A percentile compares a stretch with the other conserved stretches of the same genome.
Conservation (phyloP, 805 yeast genomes). For the Yamadazyma akitaensis region DNA sequence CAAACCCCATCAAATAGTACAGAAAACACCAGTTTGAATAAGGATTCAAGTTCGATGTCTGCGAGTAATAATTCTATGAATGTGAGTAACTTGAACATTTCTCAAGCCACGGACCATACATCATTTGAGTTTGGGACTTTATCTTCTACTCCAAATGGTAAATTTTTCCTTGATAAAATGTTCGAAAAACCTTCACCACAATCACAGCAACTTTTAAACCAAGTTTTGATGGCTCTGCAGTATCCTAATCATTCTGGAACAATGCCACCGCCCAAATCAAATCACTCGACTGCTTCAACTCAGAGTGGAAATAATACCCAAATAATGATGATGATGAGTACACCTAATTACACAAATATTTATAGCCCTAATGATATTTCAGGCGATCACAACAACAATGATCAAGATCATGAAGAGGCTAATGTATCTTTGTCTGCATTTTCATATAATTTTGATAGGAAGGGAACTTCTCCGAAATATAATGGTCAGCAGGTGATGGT, state of each 20-base stretch:
- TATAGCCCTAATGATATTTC: constrained; percentile 18
- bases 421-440: constrained; percentile 12
- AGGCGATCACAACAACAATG: constrained; percentile 4
- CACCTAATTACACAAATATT: constrained; percentile 38
- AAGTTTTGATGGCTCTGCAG: constrained; percentile 13
- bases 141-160: constrained; percentile 40
- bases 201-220: constrained; percentile 18
- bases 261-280: constrained; percentile 28
- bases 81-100: constrained; percentile 28
- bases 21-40: constrained; percentile 9
- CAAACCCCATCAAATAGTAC: neutral
- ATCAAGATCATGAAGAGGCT: constrained; percentile 9
- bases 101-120: constrained; percentile 35
- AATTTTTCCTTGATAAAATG: constrained; percentile 36
- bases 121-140: constrained; percentile 35
- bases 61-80: constrained; percentile 23
- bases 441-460: constrained; percentile 11
- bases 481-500: constrained; percentile 2
- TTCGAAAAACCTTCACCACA: constrained; percentile 40
- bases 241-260: constrained; percentile 18
- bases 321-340: constrained; percentile 36
- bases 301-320: constrained; percentile 8
- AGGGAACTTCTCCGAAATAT: constrained; percentile 3
- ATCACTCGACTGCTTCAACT: neutral
- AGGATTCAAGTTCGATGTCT: constrained; percentile 29